These are phyloP conservation scores for Blastocystis sp. DNA, from an alignment of 352 stramenopile genomes.

Conservation along the genomic window DNA sequence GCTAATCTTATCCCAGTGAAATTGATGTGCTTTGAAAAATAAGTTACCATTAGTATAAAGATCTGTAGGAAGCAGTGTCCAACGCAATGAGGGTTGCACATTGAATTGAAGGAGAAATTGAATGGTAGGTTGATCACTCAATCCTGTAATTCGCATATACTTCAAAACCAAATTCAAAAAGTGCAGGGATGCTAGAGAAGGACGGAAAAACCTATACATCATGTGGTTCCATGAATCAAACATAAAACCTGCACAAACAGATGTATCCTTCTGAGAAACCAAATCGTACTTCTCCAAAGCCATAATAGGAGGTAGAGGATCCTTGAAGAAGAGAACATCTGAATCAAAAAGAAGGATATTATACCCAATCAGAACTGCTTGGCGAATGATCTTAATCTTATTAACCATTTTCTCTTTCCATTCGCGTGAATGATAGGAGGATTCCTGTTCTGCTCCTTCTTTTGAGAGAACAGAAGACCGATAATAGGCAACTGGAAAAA, in stretches of 20 bases:
- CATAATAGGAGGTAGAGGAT: constrained; percentile 32
- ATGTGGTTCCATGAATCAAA: neutral
- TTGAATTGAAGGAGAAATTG: neutral
- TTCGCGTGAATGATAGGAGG: neutral
- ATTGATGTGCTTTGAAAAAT: constrained; percentile 41
- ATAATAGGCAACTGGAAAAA: constrained; percentile 44
- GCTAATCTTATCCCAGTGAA: constrained; percentile 19
- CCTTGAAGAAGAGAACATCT: constrained; percentile 22
- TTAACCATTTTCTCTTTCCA: constrained; percentile 25
- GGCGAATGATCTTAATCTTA: constrained; percentile 42
- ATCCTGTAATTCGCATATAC: neutral
- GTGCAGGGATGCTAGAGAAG: neutral
- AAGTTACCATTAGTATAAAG: constrained; percentile 11
- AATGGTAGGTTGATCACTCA: constrained; percentile 43
- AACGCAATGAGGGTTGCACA: neutral
- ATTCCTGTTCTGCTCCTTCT: neutral
- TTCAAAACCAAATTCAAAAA: constrained; percentile 33
- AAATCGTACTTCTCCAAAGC: neutral
- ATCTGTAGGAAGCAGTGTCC: constrained; percentile 10
- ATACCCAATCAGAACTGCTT: constrained; percentile 17
- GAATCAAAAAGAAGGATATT: constrained; percentile 59
- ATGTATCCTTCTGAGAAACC: constrained; percentile 24
- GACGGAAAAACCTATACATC: constrained; percentile 20
- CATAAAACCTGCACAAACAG: constrained; percentile 47
- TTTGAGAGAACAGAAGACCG: neutral